Evolutionary conservation across 768 basidiomycete genomes (phyloP).

Genomic region (Calocybe indica): DNA sequence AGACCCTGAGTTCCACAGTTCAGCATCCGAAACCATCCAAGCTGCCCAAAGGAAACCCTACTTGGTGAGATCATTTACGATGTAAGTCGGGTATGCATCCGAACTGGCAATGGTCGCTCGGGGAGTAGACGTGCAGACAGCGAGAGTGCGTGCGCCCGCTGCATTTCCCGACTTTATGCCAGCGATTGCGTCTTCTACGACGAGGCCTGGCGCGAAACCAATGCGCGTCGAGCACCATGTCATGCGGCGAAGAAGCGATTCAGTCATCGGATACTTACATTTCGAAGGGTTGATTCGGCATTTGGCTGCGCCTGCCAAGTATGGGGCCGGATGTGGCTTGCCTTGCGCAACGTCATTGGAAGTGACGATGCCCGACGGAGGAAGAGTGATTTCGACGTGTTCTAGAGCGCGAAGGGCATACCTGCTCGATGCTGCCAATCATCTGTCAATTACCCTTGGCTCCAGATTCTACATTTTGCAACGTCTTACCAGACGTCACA

Average conservation of each 20-base stretch:
- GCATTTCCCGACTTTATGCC: conserved; percentile 72
- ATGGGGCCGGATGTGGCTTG: conserved; percentile 89
- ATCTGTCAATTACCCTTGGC: not conserved
- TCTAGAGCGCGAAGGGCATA: conserved; percentile 66
- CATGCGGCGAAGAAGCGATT: not conserved
- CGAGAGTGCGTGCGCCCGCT: conserved; percentile 72
- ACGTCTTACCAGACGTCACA: conserved; percentile 64
- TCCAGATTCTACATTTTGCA: not conserved
- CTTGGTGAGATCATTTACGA: conserved; percentile 66
- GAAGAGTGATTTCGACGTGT: conserved; percentile 54
- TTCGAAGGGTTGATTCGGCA: conserved; percentile 50
- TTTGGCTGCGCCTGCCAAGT: conserved; percentile 65
- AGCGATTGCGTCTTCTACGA: conserved; percentile 87
- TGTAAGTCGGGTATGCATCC: conserved; percentile 54
- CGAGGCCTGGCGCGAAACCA: conserved; percentile 48
- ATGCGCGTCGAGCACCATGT: too few species aligned
- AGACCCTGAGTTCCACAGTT: conserved; percentile 28
- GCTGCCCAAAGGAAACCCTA: conserved; percentile 22
- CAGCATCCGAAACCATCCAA: not conserved
- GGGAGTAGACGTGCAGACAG: conserved; percentile 77
- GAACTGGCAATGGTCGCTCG: conserved; percentile 45
- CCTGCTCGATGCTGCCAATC: conserved; percentile 57
- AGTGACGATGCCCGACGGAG: conserved; percentile 60
- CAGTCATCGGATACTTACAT: conserved; percentile 33
- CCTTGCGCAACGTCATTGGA: conserved; percentile 66